These are phyloP conservation scores for Jacaranda copaia DNA, from an alignment of 257 asterid species.

Conservation along the genomic window DNA sequence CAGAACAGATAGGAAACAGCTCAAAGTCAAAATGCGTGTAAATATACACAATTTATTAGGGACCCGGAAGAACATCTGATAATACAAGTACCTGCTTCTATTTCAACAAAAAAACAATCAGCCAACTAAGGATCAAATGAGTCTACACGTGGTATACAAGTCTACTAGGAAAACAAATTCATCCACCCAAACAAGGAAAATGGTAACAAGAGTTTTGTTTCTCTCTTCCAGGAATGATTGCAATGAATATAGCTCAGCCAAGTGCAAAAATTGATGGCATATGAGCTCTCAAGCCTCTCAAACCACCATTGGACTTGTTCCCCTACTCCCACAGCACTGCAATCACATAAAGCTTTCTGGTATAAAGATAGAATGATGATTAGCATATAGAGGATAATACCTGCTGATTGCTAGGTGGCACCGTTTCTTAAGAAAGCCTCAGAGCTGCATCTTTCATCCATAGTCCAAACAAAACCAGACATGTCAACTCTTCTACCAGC, in stretches of 20 bases:
- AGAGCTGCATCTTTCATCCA: conserved; percentile 49
- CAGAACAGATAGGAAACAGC: too few species aligned
- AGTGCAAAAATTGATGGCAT: conserved; percentile 51
- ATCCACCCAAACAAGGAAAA: conserved; percentile 10
- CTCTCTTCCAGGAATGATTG: conserved; percentile 37
- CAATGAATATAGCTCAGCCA: conserved; percentile 58
- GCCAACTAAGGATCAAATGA: conserved; percentile 29
- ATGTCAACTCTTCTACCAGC: conserved; percentile 78
- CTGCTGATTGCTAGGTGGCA: conserved; percentile 38
- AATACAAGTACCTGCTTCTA: conserved; percentile 25
- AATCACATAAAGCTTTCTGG: conserved; percentile 35
- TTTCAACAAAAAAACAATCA: conserved; percentile 18
- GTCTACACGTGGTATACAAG: conserved; percentile 46
- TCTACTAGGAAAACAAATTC: conserved; percentile 29
- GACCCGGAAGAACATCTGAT: conserved; percentile 5
- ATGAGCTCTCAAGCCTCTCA: conserved; percentile 47
- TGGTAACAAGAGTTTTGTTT: conserved; percentile 7
- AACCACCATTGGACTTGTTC: conserved; percentile 17
- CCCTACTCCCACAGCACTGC: conserved; percentile 43
- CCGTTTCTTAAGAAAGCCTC: conserved; percentile 40
- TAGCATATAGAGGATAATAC: conserved; percentile 43
- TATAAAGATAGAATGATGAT: conserved; percentile 37
- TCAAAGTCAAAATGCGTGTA: background rate
- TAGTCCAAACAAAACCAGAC: conserved; percentile 81
- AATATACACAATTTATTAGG: conserved; percentile 31